Conservation (phyloP, 139 green algal species). For the Chlamydomonas eustigma region DNA sequence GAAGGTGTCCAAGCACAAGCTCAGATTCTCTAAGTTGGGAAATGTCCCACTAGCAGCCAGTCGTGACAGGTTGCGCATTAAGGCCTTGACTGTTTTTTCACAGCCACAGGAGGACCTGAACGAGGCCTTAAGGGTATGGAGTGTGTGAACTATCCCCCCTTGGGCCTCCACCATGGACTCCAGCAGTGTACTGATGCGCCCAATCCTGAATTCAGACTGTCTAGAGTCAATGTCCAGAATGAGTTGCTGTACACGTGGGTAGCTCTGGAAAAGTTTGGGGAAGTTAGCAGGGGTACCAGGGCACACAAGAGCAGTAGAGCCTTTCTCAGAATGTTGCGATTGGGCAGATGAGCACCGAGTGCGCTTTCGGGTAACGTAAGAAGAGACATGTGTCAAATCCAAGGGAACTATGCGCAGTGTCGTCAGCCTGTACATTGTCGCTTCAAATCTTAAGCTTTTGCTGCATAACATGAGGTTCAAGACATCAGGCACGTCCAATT, state of each 20-base stretch:
- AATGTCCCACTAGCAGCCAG: background rate
- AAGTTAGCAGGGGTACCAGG: background rate
- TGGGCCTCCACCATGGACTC: background rate
- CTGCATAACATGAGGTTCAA: background rate
- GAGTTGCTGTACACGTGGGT: background rate
- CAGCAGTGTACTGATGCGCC: background rate
- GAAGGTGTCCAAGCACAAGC: background rate
- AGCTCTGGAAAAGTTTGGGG: background rate
- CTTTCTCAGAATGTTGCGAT: background rate
- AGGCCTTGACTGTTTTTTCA: background rate
- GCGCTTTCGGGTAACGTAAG: background rate
- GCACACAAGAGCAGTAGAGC: background rate
- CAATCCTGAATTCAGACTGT: background rate
- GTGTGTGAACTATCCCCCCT: background rate
- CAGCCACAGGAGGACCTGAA: background rate
- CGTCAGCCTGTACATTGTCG: background rate
- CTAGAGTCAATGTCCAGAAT: background rate
- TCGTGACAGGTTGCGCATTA: background rate
- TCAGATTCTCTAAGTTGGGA: background rate
- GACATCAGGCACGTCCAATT: background rate
- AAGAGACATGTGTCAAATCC: background rate
- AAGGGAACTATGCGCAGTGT: background rate
- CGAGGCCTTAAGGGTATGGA: background rate
- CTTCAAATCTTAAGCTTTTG: background rate
- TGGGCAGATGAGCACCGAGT: no score